Evolutionary conservation across 2,329 filamentous ascomycete species (phyloP).

Genomic region (Talaromyces marneffei): DNA sequence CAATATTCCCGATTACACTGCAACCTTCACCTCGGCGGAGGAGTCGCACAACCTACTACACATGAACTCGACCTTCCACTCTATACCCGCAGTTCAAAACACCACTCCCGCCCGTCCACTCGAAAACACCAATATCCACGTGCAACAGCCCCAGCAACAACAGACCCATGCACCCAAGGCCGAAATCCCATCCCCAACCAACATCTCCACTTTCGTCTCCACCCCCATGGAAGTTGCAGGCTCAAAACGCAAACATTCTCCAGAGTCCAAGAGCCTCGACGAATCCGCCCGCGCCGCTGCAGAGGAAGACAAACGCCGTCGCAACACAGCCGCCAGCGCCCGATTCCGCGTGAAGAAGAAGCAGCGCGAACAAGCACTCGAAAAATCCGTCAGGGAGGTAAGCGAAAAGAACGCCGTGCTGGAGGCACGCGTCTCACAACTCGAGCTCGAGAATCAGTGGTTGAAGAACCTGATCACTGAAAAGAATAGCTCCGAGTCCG

Average conservation of each 20-base stretch:
- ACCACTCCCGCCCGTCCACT: conserved; percentile 13
- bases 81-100: conserved; percentile 8
- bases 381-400: conserved; percentile 76
- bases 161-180: conserved; percentile 12
- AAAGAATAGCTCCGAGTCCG: conserved; percentile 55
- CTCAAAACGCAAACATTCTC: conserved; percentile 32
- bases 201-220: conserved; percentile 13
- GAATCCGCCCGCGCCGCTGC: conserved; percentile 67
- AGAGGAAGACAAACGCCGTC: conserved; percentile 83
- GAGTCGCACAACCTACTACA: conserved; percentile 18
- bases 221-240: conserved; percentile 18
- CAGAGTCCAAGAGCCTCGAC: conserved; percentile 53
- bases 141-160: neutral
- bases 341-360: conserved; percentile 95
- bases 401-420: conserved; percentile 69
- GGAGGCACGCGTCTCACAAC: conserved; percentile 66
- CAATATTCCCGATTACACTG: conserved; percentile 28
- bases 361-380: conserved; percentile 81
- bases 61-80: conserved; percentile 5
- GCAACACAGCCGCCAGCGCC: conserved; percentile 82
- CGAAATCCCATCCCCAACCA: conserved; percentile 15
- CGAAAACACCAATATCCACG: neutral
- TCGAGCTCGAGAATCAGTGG: conserved; percentile 82
- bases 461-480: conserved; percentile 73
- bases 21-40: conserved; percentile 24